Percentiles rank a stretch among this genome's conserved stretches.
phyloP scores from a whole-genome alignment of 2,329 filamentous ascomycete genomes.

The Boeremia exigua region DNA sequence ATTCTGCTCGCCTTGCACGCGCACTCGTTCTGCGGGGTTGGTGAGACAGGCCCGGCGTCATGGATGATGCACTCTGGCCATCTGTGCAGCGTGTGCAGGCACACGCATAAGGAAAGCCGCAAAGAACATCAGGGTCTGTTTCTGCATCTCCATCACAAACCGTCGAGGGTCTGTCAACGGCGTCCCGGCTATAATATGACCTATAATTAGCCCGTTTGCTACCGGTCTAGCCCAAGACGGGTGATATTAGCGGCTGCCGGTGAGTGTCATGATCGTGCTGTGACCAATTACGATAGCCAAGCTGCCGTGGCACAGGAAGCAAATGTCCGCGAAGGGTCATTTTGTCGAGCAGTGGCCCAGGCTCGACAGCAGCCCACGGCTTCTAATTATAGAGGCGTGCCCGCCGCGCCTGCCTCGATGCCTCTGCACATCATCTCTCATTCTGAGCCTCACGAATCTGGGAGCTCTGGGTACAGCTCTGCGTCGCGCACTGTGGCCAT shows the following conservation, averaged over 20 bases:
- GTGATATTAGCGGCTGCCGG: constrained; percentile 11
- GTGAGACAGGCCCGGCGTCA: constrained; percentile 1
- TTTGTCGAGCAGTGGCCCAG: constrained; percentile 32
- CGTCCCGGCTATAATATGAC: constrained; percentile 25
- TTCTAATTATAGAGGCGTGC: constrained; percentile 38
- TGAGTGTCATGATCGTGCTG: background rate
- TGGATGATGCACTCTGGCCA: background rate
- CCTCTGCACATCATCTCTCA: constrained; percentile 34
- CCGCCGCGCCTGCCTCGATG: constrained; percentile 32
- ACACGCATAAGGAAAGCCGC: background rate
- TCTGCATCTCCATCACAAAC: constrained; percentile 1
- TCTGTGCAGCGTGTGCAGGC: background rate
- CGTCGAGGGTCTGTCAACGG: constrained; percentile 10
- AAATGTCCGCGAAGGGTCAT: constrained; percentile 19
- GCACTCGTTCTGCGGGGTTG: constrained; percentile 1
- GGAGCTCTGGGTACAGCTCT: constrained; percentile 19
- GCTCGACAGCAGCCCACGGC: constrained; percentile 25
- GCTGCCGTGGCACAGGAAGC: background rate
- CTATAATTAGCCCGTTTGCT: constrained; percentile 36
- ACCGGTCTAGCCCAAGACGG: background rate
- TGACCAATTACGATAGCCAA: background rate
- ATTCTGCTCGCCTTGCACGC: constrained; percentile 3
- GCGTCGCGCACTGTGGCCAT: constrained; percentile 33
- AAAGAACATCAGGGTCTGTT: constrained; percentile 7
- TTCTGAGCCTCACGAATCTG: constrained; percentile 35